A percentile compares a stretch with the other conserved stretches of the same genome.
Evolutionary conservation across 2,329 filamentous ascomycete species (phyloP).

Genomic region (Alternaria sp.): DNA sequence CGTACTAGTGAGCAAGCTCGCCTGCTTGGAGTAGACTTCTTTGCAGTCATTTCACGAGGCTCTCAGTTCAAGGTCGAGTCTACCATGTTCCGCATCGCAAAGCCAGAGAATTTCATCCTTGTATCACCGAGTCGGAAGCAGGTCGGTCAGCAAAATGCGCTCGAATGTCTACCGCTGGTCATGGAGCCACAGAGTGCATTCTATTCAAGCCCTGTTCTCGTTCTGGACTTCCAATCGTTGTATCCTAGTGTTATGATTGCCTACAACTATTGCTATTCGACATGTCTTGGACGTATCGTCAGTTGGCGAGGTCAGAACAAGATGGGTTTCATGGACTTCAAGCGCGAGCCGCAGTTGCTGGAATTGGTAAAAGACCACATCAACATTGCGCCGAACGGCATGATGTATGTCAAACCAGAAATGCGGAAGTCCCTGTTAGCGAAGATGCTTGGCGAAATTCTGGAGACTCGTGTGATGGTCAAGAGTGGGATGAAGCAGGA

Average conservation of each 20-base stretch:
- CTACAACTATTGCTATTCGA: conserved; percentile 99
- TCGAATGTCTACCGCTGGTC: conserved; percentile 92
- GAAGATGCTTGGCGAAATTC: conserved; percentile 94
- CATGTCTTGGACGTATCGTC: conserved; percentile 84
- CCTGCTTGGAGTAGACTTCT: conserved; percentile 92
- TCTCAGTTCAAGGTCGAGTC: conserved; percentile 99
- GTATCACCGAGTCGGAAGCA: conserved; percentile 90
- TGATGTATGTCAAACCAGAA: conserved; percentile 88
- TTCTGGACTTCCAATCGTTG: conserved; percentile 93
- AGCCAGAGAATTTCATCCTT: conserved; percentile 91
- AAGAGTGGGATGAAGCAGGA: conserved; percentile 96
- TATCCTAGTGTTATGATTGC: conserved; percentile 99
- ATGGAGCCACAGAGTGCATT: conserved; percentile 98
- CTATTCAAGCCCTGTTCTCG: conserved; percentile 86
- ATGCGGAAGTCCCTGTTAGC: conserved; percentile 89
- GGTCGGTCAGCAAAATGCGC: conserved; percentile 89
- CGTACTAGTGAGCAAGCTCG: conserved; percentile 94
- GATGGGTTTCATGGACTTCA: conserved; percentile 91
- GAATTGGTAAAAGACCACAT: conserved; percentile 82
- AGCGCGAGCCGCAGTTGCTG: conserved; percentile 75
- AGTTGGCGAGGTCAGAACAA: conserved; percentile 92
- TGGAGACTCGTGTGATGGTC: conserved; percentile 97
- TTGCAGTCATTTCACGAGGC: conserved; percentile 90
- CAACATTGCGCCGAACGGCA: conserved; percentile 93
- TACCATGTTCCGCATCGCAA: conserved; percentile 97